Evolutionary conservation across 805 yeast genomes (phyloP).

Genomic region (Candida succiphila): DNA sequence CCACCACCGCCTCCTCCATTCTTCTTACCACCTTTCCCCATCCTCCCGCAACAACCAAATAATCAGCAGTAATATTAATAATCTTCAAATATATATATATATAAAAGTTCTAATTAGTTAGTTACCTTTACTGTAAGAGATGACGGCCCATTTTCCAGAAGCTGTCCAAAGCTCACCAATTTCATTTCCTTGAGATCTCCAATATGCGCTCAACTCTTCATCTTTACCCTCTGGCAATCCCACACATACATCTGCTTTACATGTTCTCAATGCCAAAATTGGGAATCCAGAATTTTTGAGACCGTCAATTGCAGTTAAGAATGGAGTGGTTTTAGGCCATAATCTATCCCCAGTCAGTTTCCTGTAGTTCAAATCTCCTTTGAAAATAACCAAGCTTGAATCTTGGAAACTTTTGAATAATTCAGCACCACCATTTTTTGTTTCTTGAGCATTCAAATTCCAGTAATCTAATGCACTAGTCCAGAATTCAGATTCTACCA

Average conservation of each 20-base stretch:
- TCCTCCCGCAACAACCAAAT: background rate
- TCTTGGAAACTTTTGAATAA: conserved; percentile 51
- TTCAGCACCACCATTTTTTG: conserved; percentile 45
- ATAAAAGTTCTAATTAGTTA: background rate
- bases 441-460: conserved; percentile 46
- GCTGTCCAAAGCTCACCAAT: conserved; percentile 73
- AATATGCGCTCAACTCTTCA: conserved; percentile 51
- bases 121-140: conserved; percentile 43
- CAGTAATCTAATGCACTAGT: conserved; percentile 71
- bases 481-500: conserved; percentile 75
- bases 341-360: conserved; percentile 84
- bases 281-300: conserved; percentile 56
- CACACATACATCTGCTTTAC: conserved; percentile 93
- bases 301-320: conserved; percentile 57
- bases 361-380: conserved; percentile 95
- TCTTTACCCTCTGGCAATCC: conserved; percentile 70
- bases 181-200: conserved; percentile 49
- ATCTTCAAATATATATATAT: background rate
- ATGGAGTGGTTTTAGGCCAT: conserved; percentile 81
- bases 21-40: background rate
- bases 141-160: conserved; percentile 92
- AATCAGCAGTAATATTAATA: background rate
- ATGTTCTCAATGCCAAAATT: conserved; percentile 73
- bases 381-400: conserved; percentile 69
- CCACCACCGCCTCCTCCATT: no score